phyloP scores from a whole-genome alignment of 2,329 filamentous ascomycete genomes.

The Sarocladium kiliense region DNA sequence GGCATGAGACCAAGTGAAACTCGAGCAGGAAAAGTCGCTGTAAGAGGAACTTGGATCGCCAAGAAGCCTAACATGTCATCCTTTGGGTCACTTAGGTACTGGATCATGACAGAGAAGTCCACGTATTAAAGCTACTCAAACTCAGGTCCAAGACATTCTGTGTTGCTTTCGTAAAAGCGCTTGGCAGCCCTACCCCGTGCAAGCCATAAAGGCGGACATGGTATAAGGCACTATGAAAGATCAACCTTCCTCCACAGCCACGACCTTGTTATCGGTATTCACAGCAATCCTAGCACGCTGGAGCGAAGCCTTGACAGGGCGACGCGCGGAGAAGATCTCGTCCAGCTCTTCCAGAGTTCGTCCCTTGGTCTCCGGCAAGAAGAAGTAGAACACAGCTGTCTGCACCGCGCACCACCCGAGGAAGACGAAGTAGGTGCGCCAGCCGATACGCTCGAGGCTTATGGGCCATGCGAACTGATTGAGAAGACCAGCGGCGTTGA shows the following conservation, averaged over 20 bases:
- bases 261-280: slow-evolving; percentile 1
- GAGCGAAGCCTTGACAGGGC: slow-evolving; percentile 25
- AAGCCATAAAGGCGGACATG: too few relatives aligned
- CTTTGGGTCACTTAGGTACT: too few relatives aligned
- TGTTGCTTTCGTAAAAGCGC: too few relatives aligned
- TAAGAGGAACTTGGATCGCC: too few relatives aligned
- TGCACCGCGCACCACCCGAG: slow-evolving; percentile 34
- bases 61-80: too few relatives aligned
- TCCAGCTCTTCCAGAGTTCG: slow-evolving; percentile 53
- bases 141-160: too few relatives aligned
- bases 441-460: slow-evolving; percentile 42
- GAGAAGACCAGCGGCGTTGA: slow-evolving; percentile 39
- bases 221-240: too few relatives aligned
- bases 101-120: too few relatives aligned
- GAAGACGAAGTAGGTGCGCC: slow-evolving; percentile 48
- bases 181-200: too few relatives aligned
- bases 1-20: too few relatives aligned
- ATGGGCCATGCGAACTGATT: slow-evolving; percentile 42
- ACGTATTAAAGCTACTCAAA: too few relatives aligned
- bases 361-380: slow-evolving; percentile 27
- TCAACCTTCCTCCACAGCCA: slow-evolving; percentile 4
- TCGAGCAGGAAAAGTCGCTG: too few relatives aligned
- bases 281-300: not conserved
- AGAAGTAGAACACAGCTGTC: slow-evolving; percentile 18
- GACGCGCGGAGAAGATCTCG: slow-evolving; percentile 44